These are phyloP conservation scores for Candida nanaspora DNA, from an alignment of 805 yeast species.

Conservation along the genomic window DNA sequence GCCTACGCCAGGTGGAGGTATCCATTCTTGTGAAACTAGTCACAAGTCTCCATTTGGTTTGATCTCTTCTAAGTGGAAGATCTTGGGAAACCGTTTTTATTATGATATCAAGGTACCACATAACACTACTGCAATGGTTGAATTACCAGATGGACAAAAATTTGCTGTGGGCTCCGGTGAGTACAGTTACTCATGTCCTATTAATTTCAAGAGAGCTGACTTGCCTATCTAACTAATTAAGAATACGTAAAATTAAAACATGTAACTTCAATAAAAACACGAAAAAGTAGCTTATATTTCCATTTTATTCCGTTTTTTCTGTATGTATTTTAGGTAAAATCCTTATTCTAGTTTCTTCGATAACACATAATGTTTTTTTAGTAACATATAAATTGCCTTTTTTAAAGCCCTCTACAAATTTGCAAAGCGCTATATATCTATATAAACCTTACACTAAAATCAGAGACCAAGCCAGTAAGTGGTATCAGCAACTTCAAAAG, in stretches of 20 bases:
- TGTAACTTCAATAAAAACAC: too few species aligned
- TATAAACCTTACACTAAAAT: too few species aligned
- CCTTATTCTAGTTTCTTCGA: too few species aligned
- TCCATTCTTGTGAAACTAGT: conserved; percentile 5
- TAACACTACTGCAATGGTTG: conserved; percentile 5
- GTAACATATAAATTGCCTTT: too few species aligned
- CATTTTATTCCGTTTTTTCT: too few species aligned
- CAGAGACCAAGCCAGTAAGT: conserved; percentile 9
- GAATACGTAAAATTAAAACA: too few species aligned
- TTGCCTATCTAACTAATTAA: too few species aligned
- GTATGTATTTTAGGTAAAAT: too few species aligned
- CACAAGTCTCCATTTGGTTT: conserved; percentile 9
- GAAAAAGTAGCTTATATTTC: too few species aligned
- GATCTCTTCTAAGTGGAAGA: conserved; percentile 7
- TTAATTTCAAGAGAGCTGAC: not conserved
- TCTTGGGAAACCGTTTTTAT: conserved; percentile 4
- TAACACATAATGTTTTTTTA: too few species aligned
- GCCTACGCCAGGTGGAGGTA: conserved; percentile 10
- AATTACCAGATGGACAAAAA: conserved; percentile 8
- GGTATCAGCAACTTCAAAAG: conserved; percentile 4
- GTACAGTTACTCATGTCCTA: conserved; percentile 1
- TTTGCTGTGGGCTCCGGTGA: conserved; percentile 8
- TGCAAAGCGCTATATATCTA: too few species aligned
- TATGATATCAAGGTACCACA: conserved; percentile 8
- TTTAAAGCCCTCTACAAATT: too few species aligned